Evolutionary conservation across 2,329 filamentous ascomycete species (phyloP).

Genomic region (Acephala macrosclerotiorum): DNA sequence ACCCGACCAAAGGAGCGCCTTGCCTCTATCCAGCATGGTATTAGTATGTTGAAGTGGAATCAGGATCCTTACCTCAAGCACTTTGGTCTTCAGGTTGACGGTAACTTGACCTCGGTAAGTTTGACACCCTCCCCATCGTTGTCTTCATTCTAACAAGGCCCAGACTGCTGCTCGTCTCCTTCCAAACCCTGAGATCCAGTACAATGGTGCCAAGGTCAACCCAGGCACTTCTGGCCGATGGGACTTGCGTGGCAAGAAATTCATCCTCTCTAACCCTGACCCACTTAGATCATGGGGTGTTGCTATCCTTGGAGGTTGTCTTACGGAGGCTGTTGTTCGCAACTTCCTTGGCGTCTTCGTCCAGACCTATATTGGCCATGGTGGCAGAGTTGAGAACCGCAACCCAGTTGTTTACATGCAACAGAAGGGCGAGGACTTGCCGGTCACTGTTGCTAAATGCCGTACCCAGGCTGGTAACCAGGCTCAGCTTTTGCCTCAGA

Average conservation of each 20-base stretch:
- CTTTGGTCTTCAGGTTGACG: slow-evolving; percentile 77
- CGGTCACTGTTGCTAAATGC: slow-evolving; percentile 21
- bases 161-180: slow-evolving; percentile 75
- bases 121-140: too few species aligned
- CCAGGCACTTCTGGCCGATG: slow-evolving; percentile 78
- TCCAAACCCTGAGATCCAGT: slow-evolving; percentile 74
- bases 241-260: slow-evolving; percentile 86
- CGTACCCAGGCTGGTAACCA: slow-evolving; percentile 34
- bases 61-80: slow-evolving; percentile 73
- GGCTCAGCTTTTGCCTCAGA: slow-evolving; percentile 60
- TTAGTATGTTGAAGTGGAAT: slow-evolving; percentile 71
- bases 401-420: slow-evolving; percentile 50
- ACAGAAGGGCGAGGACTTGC: slow-evolving; percentile 26
- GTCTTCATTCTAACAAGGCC: slow-evolving; percentile 22
- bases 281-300: slow-evolving; percentile 79
- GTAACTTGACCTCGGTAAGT: slow-evolving; percentile 62
- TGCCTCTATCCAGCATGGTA: slow-evolving; percentile 70
- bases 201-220: slow-evolving; percentile 55
- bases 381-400: slow-evolving; percentile 59
- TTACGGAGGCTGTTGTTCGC: slow-evolving; percentile 54
- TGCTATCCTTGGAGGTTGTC: slow-evolving; percentile 66
- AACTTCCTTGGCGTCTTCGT: slow-evolving; percentile 68
- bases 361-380: slow-evolving; percentile 65
- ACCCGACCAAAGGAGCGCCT: slow-evolving; percentile 76
- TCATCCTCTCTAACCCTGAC: slow-evolving; percentile 68